These are phyloP conservation scores for Epithemia pelagica DNA, from an alignment of 108 stramenopile species.

Conservation along the genomic window DNA sequence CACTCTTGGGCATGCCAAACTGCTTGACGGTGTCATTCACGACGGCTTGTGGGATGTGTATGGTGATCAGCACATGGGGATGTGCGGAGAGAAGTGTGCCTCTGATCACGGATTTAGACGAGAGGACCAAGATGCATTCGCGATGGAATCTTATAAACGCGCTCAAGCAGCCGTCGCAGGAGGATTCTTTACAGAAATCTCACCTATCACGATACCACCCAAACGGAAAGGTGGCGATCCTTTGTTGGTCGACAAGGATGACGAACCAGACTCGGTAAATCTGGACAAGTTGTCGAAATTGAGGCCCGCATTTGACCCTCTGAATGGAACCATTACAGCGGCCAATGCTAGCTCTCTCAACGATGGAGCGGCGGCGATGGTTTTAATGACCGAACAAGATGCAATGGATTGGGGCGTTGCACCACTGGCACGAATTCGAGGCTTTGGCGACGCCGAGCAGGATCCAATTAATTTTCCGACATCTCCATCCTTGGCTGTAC, in stretches of 20 bases:
- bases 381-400: conserved; percentile 77
- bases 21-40: conserved; percentile 80
- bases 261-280: conserved; percentile 75
- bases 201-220: conserved; percentile 58
- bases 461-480: conserved; percentile 91
- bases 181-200: conserved; percentile 78
- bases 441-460: conserved; percentile 85
- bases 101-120: conserved; percentile 63
- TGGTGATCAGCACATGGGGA: conserved; percentile 96
- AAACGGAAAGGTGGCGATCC: conserved; percentile 49
- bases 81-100: conserved; percentile 92
- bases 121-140: conserved; percentile 92
- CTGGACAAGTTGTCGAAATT: conserved; percentile 63
- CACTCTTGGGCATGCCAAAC: conserved; percentile 56
- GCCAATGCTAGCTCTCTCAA: conserved; percentile 94
- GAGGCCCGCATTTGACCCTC: conserved; percentile 80
- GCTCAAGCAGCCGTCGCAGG: conserved; percentile 59
- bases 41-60: conserved; percentile 97
- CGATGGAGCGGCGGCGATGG: conserved; percentile 92
- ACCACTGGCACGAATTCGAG: conserved; percentile 79
- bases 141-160: conserved; percentile 76
- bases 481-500: conserved; percentile 87
- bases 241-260: conserved; percentile 62
- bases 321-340: conserved; percentile 93
- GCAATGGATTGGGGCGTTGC: conserved; percentile 54